These are phyloP conservation scores for Fagopyrum esculentum DNA, from an alignment of 148 eudicot genomes.

Conservation along the genomic window DNA sequence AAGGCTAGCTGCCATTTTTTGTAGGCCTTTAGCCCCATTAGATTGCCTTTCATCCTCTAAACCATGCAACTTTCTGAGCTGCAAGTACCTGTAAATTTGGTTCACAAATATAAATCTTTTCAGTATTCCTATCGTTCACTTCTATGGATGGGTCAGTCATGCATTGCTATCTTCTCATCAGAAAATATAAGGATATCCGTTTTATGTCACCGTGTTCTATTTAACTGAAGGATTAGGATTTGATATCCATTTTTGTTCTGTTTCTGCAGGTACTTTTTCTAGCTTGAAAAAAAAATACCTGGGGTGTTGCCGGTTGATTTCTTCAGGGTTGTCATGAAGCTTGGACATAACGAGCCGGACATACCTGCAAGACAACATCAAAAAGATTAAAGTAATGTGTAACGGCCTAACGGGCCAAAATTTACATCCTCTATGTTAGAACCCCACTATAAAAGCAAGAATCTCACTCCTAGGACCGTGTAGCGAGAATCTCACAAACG, in stretches of 20 bases:
- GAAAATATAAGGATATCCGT: not conserved
- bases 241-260: not conserved
- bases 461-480: too few species aligned
- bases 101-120: not conserved
- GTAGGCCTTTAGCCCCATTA: slow-evolving; percentile 57
- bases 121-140: not conserved
- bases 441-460: too few species aligned
- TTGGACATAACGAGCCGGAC: slow-evolving; percentile 85
- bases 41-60: slow-evolving; percentile 72
- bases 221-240: not conserved
- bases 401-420: too few species aligned
- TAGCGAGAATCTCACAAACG: too few species aligned
- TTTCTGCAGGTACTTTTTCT: not conserved
- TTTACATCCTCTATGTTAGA: too few species aligned
- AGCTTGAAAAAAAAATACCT: slow-evolving; percentile 38
- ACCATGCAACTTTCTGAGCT: slow-evolving; percentile 64
- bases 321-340: slow-evolving; percentile 42
- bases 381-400: not conserved
- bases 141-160: not conserved
- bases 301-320: slow-evolving; percentile 63
- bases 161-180: not conserved
- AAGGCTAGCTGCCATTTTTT: slow-evolving; percentile 82
- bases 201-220: not conserved
- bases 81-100: slow-evolving; percentile 45
- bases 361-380: slow-evolving; percentile 47